Base-by-base conservation (phyloP, 2,329 filamentous ascomycete species). In the Fusarium verrucosum region DNA sequence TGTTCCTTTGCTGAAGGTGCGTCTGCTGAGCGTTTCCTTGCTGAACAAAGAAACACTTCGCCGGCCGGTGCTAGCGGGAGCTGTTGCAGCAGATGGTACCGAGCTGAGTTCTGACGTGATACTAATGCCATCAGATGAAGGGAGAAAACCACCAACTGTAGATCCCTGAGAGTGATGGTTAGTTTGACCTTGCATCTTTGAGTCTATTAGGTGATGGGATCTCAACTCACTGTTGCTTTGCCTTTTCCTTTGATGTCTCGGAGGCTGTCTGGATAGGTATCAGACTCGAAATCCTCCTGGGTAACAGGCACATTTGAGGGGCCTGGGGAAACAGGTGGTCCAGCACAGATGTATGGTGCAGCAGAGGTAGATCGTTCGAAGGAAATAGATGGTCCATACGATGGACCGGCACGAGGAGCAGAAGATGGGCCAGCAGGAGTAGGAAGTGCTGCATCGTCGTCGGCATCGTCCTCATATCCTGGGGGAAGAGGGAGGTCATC, bases 401-500 rank as follows among this genome's bases (percentile, higher is more conserved):
- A 10, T 14, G 28, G 28, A 7, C 28, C 28, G 9, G 5, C 28
- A 14, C 4, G 11, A 30, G 28, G 28, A 14, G n/a, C n/a, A 40
- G 33, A 16, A 16, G 44, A 38, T 9, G 36, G 30, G 6, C 17
- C 19, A 16, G 33, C 20, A 16, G 23, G 10, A 26, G 14, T 13
- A 4, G 26, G 1, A 20, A 45, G 25, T 25, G 28, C 10, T 10
- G 23, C n/a, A 7, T 26, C 37, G 2, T 10, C 14, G 9, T 20
- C 7, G 10, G 13, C 5, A n/a, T 46, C 19, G 4, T 33, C 17
- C 19, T 35, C 36, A 7, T 20, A 46, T 11, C 26, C 41, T 17
- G 11, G 11, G 19, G 53, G 52, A n/a, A 40, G 16, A 11, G 63
- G 47, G 10, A 66, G 45, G 14, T 59, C 43, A 14, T 40, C 55